Base-by-base conservation (phyloP, 768 basidiomycete species). In the Podaxis sp. region DNA sequence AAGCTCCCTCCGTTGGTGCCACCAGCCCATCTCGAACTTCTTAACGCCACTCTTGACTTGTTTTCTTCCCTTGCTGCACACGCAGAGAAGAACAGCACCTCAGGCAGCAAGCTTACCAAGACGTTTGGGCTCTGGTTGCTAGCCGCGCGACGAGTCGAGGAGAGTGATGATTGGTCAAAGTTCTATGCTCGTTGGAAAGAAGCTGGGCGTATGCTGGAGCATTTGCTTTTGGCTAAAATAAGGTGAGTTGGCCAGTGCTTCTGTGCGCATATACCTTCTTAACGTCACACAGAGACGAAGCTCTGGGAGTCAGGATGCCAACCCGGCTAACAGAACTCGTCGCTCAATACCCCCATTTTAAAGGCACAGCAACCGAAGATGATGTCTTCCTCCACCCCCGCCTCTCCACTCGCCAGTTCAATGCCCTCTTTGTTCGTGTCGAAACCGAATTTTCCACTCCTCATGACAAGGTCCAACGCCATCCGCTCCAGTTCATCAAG, bases 181-280 rank as follows among this genome's bases (percentile, higher is more conserved):
- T 91, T 93, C 69, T 93, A 93, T 69, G 75, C 77, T 3, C 80
- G 87, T 33, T 93, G 92, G 92, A 89, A 93, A 66, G 78, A 80
- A 29, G 82, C 84, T 8, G 92, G 89, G 33, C 78, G 90, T 22
- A 82, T 89, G 46, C 69, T 93, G 55, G 92, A 93, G 66, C 91
- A 93, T 74, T 62, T 93, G 7, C 91, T 93, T 74, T 77, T 93
- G 59, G 80, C 87, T 17, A 80, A 83, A 60, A 84, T 93, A 60
- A 82, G 92, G 91, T 90, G 60, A 59, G 79, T 66, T 17, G n/a
- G 29, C 55, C 24, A 9, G 27, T 33, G 27, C 55, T 38, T 56
- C 37, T 6, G 43, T 8, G 24, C 36, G 2, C 11, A 9, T 8
- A 37, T n/a, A 25, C 17, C 57, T 46, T 57, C 64, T 65, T 43